Percentiles rank a stretch among this genome's conserved stretches.
Evolutionary conservation across 2,329 filamentous ascomycete species (phyloP).

Genomic region (Phaeosphaeriaceae sp.): DNA sequence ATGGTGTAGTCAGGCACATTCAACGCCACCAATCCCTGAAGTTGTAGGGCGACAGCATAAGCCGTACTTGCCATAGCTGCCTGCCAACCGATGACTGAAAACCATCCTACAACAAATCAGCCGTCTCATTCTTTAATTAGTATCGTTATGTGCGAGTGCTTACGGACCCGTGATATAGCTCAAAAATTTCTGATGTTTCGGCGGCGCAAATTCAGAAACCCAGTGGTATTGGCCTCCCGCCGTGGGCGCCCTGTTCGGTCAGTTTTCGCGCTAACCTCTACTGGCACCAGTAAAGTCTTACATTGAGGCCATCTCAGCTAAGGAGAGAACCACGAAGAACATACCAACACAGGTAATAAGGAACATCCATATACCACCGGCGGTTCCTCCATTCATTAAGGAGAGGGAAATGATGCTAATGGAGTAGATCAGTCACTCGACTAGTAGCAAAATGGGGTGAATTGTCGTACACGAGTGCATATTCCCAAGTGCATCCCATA

Average conservation of each 20-base stretch:
- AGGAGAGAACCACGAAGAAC: conserved; percentile 17
- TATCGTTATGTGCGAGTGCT: conserved; percentile 7
- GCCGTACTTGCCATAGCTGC: conserved; percentile 31
- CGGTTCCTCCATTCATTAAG: conserved; percentile 26
- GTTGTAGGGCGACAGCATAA: conserved; percentile 24
- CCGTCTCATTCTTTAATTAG: background rate
- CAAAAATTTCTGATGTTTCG: conserved; percentile 44
- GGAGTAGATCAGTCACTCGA: background rate
- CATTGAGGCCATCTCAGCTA: conserved; percentile 41
- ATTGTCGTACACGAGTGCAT: conserved; percentile 14
- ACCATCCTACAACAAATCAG: background rate
- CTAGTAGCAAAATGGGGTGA: background rate
- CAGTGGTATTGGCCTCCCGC: conserved; percentile 22
- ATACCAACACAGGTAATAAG: conserved; percentile 18
- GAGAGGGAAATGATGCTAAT: conserved; percentile 9
- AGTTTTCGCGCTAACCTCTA: no score
- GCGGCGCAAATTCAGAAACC: conserved; percentile 39
- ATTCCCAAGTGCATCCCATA: conserved; percentile 23
- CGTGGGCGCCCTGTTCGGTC: conserved; percentile 21
- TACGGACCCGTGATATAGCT: conserved; percentile 45
- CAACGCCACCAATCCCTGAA: conserved; percentile 40
- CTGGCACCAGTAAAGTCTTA: conserved; percentile 1
- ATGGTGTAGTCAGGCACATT: conserved; percentile 45
- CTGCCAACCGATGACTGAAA: conserved; percentile 48
- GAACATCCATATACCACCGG: conserved; percentile 29